These are phyloP conservation scores for Phyllosticta ampelicida DNA, from an alignment of 2,329 filamentous ascomycete genomes.

Conservation along the genomic window DNA sequence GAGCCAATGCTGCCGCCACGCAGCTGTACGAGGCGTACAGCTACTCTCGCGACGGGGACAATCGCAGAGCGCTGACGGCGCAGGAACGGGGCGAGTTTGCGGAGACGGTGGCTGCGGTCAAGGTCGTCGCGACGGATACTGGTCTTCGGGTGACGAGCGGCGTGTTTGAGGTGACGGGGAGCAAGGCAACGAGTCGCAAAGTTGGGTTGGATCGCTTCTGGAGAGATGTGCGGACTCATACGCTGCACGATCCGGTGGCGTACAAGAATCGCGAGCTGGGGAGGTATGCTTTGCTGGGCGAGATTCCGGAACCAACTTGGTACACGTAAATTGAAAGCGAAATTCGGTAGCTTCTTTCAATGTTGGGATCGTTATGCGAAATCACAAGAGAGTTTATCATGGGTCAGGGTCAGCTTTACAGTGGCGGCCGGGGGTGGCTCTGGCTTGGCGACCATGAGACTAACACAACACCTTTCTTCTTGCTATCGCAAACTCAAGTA, in stretches of 20 bases:
- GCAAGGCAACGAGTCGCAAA: slow-evolving; percentile 46
- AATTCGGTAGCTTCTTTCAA: not conserved
- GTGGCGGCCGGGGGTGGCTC: not conserved
- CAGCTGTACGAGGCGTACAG: slow-evolving; percentile 37
- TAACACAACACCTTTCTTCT: not conserved
- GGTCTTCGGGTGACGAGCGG: slow-evolving; percentile 48
- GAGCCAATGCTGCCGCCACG: slow-evolving; percentile 41
- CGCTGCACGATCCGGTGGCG: slow-evolving; percentile 55
- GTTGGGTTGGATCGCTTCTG: slow-evolving; percentile 55
- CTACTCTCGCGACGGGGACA: slow-evolving; percentile 9
- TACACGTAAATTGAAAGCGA: slow-evolving; percentile 38
- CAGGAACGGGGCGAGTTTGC: slow-evolving; percentile 49
- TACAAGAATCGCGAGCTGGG: slow-evolving; percentile 57
- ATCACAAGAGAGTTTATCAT: not conserved
- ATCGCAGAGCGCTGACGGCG: slow-evolving; percentile 38
- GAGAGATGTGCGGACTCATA: slow-evolving; percentile 56
- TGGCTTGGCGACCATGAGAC: not conserved
- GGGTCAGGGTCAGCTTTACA: not conserved
- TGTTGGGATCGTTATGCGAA: too few species aligned
- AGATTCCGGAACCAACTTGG: slow-evolving; percentile 50
- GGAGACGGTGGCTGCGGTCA: slow-evolving; percentile 52
- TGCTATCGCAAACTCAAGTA: not conserved
- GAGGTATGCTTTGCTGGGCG: slow-evolving; percentile 44
- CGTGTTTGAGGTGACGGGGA: slow-evolving; percentile 54
- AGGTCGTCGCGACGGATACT: slow-evolving; percentile 52